Evolutionary conservation across 768 basidiomycete genomes (phyloP), one percentile per base, ranked within the genome.

Genomic region (Tulasnella sp.): DNA sequence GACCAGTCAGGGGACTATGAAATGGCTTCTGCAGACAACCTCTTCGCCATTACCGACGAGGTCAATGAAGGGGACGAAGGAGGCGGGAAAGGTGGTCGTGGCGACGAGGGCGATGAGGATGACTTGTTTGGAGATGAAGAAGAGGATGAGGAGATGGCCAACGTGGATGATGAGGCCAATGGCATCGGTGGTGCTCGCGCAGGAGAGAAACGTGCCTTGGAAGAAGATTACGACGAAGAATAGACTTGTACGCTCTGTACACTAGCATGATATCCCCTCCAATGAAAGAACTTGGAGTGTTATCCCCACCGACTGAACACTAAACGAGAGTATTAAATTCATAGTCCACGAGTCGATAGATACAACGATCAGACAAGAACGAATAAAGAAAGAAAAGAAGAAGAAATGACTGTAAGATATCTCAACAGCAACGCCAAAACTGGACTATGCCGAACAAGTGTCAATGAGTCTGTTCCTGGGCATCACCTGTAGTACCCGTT

Each of bases 1-100:
- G 80, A 58, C 36, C 34, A 48, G 5, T 80, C 52, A 38, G 68
- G 56, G 68, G 81, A 56, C 79, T 39, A 58, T 31, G 74, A 76
- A 42, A 76, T 68, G 80, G 78, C 42, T 52, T 52, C 48, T 3
- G 48, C 48, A 42, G 73, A 74, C 44, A 48, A 75, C 39, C 39
- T 79, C 24, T 74, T 75, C 58, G 31, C 72, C 24, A 74, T 75
- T 31, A 36, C 71, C n/a, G 58, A 68, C 24, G 77, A 72, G 10
- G 38, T 46, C 48, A 52, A 38, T 34, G 38, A 40, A 44, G 71
- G 46, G 18, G 80, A 52, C 14, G 80, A 36, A 58, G 72, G 36
- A 58, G 80, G 91, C 81, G 92, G 93, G 81, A 93, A 95, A 83
- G 93, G 94, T 83, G 84, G 93, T 10, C 93, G 94, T 81, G 83